Percentiles rank a stretch among this genome's conserved stretches.
Conservation (phyloP, 148 eudicot species). For the Tetragonia tetragonoides region DNA sequence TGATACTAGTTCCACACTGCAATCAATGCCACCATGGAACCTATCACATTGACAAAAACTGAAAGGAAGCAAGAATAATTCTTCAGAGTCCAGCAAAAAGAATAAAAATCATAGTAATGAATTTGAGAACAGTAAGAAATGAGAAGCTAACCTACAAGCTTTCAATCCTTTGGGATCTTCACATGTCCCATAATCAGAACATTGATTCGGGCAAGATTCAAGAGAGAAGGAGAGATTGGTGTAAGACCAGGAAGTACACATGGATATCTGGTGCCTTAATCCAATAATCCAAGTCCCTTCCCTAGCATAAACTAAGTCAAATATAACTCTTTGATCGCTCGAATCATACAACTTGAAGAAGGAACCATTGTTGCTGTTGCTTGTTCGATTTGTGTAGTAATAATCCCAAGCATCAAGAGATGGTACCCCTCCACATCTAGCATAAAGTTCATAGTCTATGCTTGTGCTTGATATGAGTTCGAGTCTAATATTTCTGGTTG, state of each 20-base stretch:
- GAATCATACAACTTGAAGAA: slow-evolving; percentile 20
- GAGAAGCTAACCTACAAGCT: neutral
- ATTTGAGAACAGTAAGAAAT: neutral
- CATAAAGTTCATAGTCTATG: slow-evolving; percentile 10
- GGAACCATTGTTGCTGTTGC: slow-evolving; percentile 15
- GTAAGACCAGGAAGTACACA: neutral
- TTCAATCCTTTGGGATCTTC: neutral
- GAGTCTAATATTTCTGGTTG: slow-evolving; percentile 4
- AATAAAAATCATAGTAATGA: neutral
- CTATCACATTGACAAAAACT: slow-evolving; percentile 9
- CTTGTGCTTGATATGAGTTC: slow-evolving; percentile 1
- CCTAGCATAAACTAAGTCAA: neutral
- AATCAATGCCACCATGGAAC: slow-evolving; percentile 13
- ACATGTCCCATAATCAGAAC: slow-evolving; percentile 9
- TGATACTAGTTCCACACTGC: slow-evolving; percentile 8
- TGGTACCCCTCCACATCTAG: slow-evolving; percentile 19
- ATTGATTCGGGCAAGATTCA: neutral
- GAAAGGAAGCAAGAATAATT: neutral
- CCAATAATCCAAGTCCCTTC: slow-evolving; percentile 4
- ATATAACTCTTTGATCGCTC: neutral
- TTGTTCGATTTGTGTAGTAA: slow-evolving; percentile 5
- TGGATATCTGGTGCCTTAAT: neutral
- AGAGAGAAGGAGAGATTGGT: neutral
- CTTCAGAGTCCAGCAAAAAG: neutral
- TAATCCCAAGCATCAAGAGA: slow-evolving; percentile 9